Percentiles rank a stretch among this genome's conserved stretches.
Evolutionary conservation across 1,139 yeast genomes (phyloP).

Genomic region (Torulaspora globosa): DNA sequence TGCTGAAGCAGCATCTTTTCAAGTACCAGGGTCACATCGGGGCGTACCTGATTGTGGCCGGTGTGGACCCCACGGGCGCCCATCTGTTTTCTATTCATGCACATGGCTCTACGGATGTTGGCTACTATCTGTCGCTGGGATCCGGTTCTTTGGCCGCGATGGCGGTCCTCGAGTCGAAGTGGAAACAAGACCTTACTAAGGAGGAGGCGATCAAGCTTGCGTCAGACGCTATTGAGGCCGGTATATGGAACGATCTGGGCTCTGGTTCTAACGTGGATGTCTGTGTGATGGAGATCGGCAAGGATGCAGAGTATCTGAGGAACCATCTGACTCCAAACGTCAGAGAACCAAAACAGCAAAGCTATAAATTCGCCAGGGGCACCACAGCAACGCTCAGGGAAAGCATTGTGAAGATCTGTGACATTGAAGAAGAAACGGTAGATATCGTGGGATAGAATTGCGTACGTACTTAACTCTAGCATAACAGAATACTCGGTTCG

Average conservation of each 20-base stretch:
- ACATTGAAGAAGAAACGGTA: conserved; percentile 64
- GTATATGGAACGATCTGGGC: conserved; percentile 98
- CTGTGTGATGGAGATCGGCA: conserved; percentile 91
- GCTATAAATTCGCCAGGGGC: conserved; percentile 84
- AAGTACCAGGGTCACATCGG: conserved; percentile 97
- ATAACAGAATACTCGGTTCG: conserved; percentile 1
- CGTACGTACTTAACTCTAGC: conserved; percentile 8
- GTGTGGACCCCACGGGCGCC: conserved; percentile 94
- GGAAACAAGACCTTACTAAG: conserved; percentile 71
- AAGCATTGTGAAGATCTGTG: conserved; percentile 60
- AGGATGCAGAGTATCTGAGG: conserved; percentile 78
- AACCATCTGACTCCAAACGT: conserved; percentile 89
- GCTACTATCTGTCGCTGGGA: conserved; percentile 86
- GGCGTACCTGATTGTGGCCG: conserved; percentile 94
- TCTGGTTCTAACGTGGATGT: conserved; percentile 97
- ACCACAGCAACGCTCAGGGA: conserved; percentile 80
- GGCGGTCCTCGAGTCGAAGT: conserved; percentile 90
- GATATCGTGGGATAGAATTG: conserved; percentile 26
- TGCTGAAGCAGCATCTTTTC: conserved; percentile 91
- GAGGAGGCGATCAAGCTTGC: conserved; percentile 90
- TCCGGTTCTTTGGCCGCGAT: conserved; percentile 98
- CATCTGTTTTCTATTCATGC: conserved; percentile 92
- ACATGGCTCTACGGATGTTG: conserved; percentile 96
- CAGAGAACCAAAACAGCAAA: conserved; percentile 72
- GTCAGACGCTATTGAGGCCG: conserved; percentile 91